Evolutionary conservation across 148 eudicot genomes (phyloP).

Genomic region (Nepenthes mirabilis): DNA sequence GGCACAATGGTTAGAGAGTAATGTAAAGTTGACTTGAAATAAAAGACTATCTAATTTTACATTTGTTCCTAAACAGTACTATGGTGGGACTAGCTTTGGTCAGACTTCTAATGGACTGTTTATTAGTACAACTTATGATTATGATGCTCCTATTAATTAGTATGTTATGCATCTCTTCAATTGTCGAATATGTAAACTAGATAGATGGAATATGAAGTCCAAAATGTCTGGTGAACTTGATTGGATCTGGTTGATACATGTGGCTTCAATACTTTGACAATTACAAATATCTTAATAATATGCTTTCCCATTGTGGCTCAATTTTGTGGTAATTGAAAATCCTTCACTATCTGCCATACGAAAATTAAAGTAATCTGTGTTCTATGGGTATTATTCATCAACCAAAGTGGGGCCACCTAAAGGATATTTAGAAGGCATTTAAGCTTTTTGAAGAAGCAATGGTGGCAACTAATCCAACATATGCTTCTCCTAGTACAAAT

Average conservation of each 20-base stretch:
- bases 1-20: too few relatives aligned
- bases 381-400: slow-evolving; percentile 48
- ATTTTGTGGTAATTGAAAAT: background rate
- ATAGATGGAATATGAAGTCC: background rate
- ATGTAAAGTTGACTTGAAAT: slow-evolving; percentile 2
- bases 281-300: background rate
- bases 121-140: slow-evolving; percentile 77
- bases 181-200: background rate
- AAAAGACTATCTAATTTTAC: background rate
- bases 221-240: background rate
- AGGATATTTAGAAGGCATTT: slow-evolving; percentile 77
- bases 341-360: background rate
- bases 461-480: slow-evolving; percentile 72
- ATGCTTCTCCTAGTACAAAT: slow-evolving; percentile 52
- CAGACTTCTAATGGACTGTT: slow-evolving; percentile 79
- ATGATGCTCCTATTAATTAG: slow-evolving; percentile 96
- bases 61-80: slow-evolving; percentile 44
- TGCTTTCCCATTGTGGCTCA: background rate
- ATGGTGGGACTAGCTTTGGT: slow-evolving; percentile 96
- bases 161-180: slow-evolving; percentile 41
- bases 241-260: background rate
- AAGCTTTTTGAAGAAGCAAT: slow-evolving; percentile 87
- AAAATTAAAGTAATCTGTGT: background rate
- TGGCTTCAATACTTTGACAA: background rate
- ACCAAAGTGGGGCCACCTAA: slow-evolving; percentile 94